Percentiles rank a stretch among this genome's conserved stretches.
Evolutionary conservation across 2,329 filamentous ascomycete species (phyloP).

Genomic region (Thelonectria blattea): DNA sequence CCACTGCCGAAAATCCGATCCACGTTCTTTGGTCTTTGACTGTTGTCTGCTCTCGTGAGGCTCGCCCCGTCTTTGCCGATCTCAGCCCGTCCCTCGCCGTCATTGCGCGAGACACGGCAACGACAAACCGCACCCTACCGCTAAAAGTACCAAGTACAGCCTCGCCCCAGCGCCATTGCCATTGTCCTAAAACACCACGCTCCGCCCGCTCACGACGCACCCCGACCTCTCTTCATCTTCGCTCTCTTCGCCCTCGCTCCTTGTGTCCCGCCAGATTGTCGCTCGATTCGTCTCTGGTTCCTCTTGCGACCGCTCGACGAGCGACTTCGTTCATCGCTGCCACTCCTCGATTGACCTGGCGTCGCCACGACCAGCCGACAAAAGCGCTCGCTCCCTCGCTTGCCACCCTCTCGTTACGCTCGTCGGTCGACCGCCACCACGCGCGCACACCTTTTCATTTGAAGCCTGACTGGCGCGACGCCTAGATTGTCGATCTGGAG

Average conservation of each 20-base stretch:
- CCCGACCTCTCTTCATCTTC: background rate
- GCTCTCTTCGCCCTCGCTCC: background rate
- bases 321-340: background rate
- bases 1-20: slow-evolving; percentile 19
- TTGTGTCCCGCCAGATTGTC: background rate
- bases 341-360: slow-evolving; percentile 5
- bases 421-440: background rate
- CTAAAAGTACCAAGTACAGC: background rate
- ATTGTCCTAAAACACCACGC: slow-evolving; percentile 16
- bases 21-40: background rate
- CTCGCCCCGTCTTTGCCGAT: slow-evolving; percentile 12
- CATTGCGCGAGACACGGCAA: slow-evolving; percentile 21
- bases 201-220: slow-evolving; percentile 1
- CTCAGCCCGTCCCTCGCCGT: slow-evolving; percentile 2
- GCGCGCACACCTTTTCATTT: slow-evolving; percentile 12
- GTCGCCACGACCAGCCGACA: slow-evolving; percentile 1
- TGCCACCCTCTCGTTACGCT: background rate
- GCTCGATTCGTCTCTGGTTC: background rate
- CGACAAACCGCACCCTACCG: background rate
- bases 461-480: slow-evolving; percentile 18
- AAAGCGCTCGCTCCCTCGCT: slow-evolving; percentile 1
- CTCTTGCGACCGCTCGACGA: background rate
- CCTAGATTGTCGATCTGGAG: slow-evolving; percentile 28
- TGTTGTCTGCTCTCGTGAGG: background rate
- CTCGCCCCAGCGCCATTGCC: slow-evolving; percentile 1